A percentile compares a stretch with the other conserved stretches of the same genome.
These are phyloP conservation scores for Ophiosphaerella narmari DNA, from an alignment of 2,329 filamentous ascomycete species.

Conservation along the genomic window DNA sequence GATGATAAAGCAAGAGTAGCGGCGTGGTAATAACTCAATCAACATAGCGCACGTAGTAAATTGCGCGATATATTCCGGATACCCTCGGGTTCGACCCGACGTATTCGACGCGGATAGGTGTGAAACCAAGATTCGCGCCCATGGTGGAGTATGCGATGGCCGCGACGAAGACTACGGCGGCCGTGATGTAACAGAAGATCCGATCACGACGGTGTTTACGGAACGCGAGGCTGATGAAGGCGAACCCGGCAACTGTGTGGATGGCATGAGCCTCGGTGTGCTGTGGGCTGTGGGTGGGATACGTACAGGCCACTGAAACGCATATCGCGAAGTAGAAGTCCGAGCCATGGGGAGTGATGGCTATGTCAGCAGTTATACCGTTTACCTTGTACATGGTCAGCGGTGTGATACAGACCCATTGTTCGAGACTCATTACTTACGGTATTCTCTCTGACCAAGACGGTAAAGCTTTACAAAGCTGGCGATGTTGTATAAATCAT, in stretches of 20 bases:
- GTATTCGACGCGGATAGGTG: slow-evolving; percentile 67
- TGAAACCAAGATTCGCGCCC: slow-evolving; percentile 68
- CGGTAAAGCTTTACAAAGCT: no score
- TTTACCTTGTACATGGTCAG: slow-evolving; percentile 37
- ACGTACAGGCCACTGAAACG: slow-evolving; percentile 58
- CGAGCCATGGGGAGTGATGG: slow-evolving; percentile 63
- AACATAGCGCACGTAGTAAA: slow-evolving; percentile 70
- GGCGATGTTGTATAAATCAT: background rate
- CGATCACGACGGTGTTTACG: slow-evolving; percentile 61
- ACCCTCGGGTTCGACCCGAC: slow-evolving; percentile 51
- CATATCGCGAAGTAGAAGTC: slow-evolving; percentile 68
- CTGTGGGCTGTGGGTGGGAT: background rate
- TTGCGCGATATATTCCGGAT: slow-evolving; percentile 60
- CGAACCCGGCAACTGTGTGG: slow-evolving; percentile 51
- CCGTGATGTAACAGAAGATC: slow-evolving; percentile 68
- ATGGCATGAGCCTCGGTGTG: background rate
- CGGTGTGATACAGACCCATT: no score
- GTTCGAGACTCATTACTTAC: no score
- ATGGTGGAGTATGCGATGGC: slow-evolving; percentile 69
- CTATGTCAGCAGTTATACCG: slow-evolving; percentile 56
- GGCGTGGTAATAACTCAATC: slow-evolving; percentile 70
- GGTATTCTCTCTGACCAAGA: no score
- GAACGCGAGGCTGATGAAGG: slow-evolving; percentile 58
- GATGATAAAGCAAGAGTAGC: slow-evolving; percentile 63
- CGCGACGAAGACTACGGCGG: slow-evolving; percentile 62